Base-by-base conservation (phyloP, 257 asterid genomes). In the Scutellaria baicalensis region DNA sequence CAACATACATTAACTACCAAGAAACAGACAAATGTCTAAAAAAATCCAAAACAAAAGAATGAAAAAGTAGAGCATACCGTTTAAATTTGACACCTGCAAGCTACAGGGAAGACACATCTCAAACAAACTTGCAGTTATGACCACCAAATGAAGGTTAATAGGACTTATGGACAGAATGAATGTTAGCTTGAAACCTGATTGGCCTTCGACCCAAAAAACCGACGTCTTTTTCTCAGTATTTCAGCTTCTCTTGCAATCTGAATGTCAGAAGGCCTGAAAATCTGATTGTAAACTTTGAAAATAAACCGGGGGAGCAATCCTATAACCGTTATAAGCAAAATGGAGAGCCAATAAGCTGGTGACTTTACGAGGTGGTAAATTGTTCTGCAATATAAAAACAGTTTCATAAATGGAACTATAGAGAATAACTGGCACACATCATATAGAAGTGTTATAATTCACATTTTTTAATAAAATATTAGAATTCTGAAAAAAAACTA, bases 231-330 rank as follows among this genome's bases (percentile, higher is more conserved):
- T 59, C 83, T 84, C 79, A 89, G 83, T 74, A 84, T 77, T 83
- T 94, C 99, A 61, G 93, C 92, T 80, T 91, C 99, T 84, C 97
- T 91, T 62, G 99, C 97, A 54, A 94, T 89, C 80, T 85, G 93
- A 78, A 89, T 89, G 82, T 91, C 98, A 49, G 95, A 84, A 59
- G 97, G 99, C 89, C 96, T 78, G 85, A 89, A 89, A 50, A 75
- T 85, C 85, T 89, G 97, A 69, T 55, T 72, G 82, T 83, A 73
- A 78, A 78, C 95, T 76, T 91, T 88, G 73, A 84, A 71, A 69
- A 88, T 70, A 78, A 94, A 91, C 63, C 96, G 96, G 52, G 99
- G 99, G 67, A 91, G 96, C 88, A 94, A 82, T 77, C 90, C 99
- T 64, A 89, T 64, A 72, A 86, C 86, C 74, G 70, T 80, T 64